Evolutionary conservation across 306 rosid species (phyloP).

Genomic region (Medicago truncatula): MtrunA17r5.0-ANR NC_053048.1:9819001-9819500

Average conservation of each 20-base stretch:
- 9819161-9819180: conserved; percentile 48
- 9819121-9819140: conserved; percentile 65
- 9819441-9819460: no score
- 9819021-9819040: conserved; percentile 47
- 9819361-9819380: no score
- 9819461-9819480: no score
- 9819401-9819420: no score
- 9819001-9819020: conserved; percentile 48
- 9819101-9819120: conserved; percentile 55
- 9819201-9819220: conserved; percentile 46
- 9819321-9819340: neutral
- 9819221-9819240: conserved; percentile 59
- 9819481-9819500: no score
- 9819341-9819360: no score
- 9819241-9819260: conserved; percentile 52
- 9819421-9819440: no score
- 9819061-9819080: conserved; percentile 47
- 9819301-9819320: neutral
- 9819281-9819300: conserved; percentile 57
- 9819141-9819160: conserved; percentile 52
- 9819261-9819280: conserved; percentile 45
- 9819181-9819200: conserved; percentile 52
- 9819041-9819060: conserved; percentile 45
- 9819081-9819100: conserved; percentile 58
- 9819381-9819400: no score